These are phyloP conservation scores for Pestalotiopsis sp. DNA, from an alignment of 2,329 filamentous ascomycete genomes.

Conservation along the genomic window DNA sequence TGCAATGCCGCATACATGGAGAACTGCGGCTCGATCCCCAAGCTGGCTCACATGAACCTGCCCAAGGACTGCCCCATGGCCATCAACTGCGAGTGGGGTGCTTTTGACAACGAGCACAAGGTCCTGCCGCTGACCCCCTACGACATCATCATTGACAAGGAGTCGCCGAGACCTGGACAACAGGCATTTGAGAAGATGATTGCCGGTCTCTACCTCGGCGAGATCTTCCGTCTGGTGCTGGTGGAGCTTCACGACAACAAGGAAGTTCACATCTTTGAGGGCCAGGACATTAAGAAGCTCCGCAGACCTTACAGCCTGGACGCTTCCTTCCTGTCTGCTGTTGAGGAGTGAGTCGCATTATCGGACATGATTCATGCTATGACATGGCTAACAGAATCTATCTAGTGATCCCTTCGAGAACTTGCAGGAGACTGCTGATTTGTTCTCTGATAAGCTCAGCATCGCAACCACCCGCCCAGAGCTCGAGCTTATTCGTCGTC, in stretches of 20 bases:
- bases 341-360: constrained; percentile 72
- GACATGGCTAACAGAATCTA: constrained; percentile 23
- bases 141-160: constrained; percentile 85
- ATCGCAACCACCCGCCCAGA: constrained; percentile 75
- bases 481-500: constrained; percentile 84
- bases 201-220: constrained; percentile 89
- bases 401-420: constrained; percentile 90
- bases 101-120: constrained; percentile 91
- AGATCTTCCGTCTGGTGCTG: constrained; percentile 88
- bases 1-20: constrained; percentile 99
- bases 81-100: constrained; percentile 98
- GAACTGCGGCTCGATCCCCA: constrained; percentile 85
- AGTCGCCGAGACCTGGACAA: constrained; percentile 90
- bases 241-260: constrained; percentile 83
- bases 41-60: constrained; percentile 89
- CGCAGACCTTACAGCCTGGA: constrained; percentile 89
- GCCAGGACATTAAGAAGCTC: constrained; percentile 78
- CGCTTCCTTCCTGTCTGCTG: constrained; percentile 87
- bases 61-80: constrained; percentile 84
- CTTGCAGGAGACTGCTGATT: constrained; percentile 82
- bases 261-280: constrained; percentile 76
- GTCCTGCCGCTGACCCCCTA: constrained; percentile 85
- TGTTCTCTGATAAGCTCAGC: constrained; percentile 76
- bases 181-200: constrained; percentile 99
- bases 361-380: neutral